Base-by-base conservation (phyloP, 2,329 filamentous ascomycete genomes). In the Talaromyces sp. region DNA sequence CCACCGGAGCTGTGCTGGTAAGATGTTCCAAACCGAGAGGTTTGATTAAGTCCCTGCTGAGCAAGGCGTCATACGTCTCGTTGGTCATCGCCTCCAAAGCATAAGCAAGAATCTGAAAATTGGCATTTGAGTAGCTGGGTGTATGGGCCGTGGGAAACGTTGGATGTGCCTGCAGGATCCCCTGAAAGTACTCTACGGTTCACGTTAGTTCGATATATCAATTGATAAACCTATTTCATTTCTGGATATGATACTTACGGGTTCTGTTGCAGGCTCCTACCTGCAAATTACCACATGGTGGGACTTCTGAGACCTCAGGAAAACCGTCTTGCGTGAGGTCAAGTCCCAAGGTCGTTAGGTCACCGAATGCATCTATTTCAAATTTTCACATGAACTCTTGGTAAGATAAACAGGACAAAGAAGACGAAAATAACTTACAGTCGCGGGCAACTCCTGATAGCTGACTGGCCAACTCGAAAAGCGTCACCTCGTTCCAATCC, bases 81-180 rank as follows among this genome's bases (percentile, higher is more conserved):
- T 46, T 56, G 35, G 54, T 56, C 32, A 56, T 56, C 2, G 54
- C 54, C 21, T 56, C 54, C 55, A 58, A 51, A 6, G 41, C 55
- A 51, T 50, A 51, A 11, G 27, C 35, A 9, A 58, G 26, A 27
- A 58, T 58, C 27, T 50, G 26, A 3, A 51, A 32, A 31, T 29
- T 41, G 13, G 55, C 55, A 13, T 51, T 50, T 2, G 41, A 58
- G n/a, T 58, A 58, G 27, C 41, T 49, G 10, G 55, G 46, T 0
- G 41, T 24, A 50, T 31, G 26, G 17, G 54, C 21, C 13, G 35
- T 56, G 1, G 54, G 54, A 43, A 41, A 24, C 6, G 41, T 41
- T 8, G 54, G 54, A 14, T 56, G 54, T 19, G 19, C n/a, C 14
- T 56, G 31, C 21, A 41, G 26, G 19, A 56, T 38, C 24, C 54